Evolutionary conservation across 176 grass and related monocot species (phyloP).

Genomic region (Carex littledalei): DNA sequence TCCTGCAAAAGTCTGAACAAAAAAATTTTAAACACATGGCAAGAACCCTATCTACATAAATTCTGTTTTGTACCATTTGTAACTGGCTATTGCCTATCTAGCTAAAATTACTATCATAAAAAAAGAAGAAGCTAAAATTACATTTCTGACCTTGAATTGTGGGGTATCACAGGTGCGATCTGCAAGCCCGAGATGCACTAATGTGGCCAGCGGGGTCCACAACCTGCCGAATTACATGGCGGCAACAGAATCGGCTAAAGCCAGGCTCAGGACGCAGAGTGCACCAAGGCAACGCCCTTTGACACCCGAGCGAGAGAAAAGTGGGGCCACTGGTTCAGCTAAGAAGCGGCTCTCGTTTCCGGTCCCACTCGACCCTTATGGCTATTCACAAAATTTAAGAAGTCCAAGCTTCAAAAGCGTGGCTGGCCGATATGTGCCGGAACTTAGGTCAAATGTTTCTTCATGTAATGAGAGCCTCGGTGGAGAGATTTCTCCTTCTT

Average conservation of each 20-base stretch:
- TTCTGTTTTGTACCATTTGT: constrained; percentile 2
- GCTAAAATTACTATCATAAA: neutral
- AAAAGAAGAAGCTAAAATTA: neutral
- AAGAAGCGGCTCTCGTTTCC: constrained; percentile 95
- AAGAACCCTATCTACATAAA: constrained; percentile 2
- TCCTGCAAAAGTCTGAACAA: neutral
- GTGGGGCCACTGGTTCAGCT: constrained; percentile 9
- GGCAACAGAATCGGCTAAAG: constrained; percentile 91
- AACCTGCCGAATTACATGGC: constrained; percentile 91
- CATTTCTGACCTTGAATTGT: neutral
- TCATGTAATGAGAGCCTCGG: constrained; percentile 78
- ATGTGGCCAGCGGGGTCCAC: neutral
- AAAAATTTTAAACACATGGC: neutral
- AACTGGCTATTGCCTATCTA: neutral
- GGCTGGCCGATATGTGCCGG: constrained; percentile 55
- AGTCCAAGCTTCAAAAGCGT: constrained; percentile 97
- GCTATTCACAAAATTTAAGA: constrained; percentile 47
- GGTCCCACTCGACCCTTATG: constrained; percentile 27
- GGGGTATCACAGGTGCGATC: constrained; percentile 45
- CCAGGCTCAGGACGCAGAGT: constrained; percentile 65
- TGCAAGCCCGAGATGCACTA: constrained; percentile 61
- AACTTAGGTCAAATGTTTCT: constrained; percentile 73
- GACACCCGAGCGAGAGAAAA: constrained; percentile 57
- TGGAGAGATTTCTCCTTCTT: constrained; percentile 62
- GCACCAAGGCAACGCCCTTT: constrained; percentile 65